Percentiles rank a stretch among this genome's conserved stretches.
These are phyloP conservation scores for Lactarius quietus DNA, from an alignment of 768 basidiomycete genomes.

Conservation along the genomic window DNA sequence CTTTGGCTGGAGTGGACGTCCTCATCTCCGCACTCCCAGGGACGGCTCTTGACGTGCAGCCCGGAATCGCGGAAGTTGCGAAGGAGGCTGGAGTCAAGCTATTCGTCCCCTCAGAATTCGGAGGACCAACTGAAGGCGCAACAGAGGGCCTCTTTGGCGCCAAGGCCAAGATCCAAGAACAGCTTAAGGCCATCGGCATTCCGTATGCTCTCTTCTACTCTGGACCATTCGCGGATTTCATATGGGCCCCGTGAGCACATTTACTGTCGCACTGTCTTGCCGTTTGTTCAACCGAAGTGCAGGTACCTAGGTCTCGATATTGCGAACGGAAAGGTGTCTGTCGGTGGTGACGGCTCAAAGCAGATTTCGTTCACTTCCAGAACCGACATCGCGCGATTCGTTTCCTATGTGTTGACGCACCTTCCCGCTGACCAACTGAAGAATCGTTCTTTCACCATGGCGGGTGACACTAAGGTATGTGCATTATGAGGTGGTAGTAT, in stretches of 20 bases:
- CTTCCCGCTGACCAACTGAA: no score
- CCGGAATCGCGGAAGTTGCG: no score
- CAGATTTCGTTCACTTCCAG: no score
- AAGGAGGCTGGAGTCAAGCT: no score
- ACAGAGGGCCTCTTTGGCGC: conserved; percentile 4
- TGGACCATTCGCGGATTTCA: conserved; percentile 16
- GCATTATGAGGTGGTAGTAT: not conserved
- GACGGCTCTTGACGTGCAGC: no score
- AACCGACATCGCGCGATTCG: no score
- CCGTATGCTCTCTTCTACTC: conserved; percentile 21
- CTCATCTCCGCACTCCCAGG: no score
- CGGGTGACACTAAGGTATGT: conserved; percentile 10
- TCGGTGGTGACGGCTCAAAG: no score
- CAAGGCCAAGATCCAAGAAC: conserved; percentile 6
- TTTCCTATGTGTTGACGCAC: no score
- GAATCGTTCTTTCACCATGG: not conserved
- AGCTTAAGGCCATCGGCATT: no score
- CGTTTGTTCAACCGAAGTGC: not conserved
- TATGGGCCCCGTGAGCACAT: conserved; percentile 8
- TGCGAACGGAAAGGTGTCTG: not conserved
- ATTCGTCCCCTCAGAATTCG: conserved; percentile 34
- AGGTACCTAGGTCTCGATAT: not conserved
- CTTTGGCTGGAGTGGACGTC: no score
- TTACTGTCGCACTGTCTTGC: not conserved
- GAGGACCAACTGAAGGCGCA: conserved; percentile 21